Evolutionary conservation across 1,139 yeast genomes (phyloP).

Genomic region (Sugiyamaella novakii): DNA sequence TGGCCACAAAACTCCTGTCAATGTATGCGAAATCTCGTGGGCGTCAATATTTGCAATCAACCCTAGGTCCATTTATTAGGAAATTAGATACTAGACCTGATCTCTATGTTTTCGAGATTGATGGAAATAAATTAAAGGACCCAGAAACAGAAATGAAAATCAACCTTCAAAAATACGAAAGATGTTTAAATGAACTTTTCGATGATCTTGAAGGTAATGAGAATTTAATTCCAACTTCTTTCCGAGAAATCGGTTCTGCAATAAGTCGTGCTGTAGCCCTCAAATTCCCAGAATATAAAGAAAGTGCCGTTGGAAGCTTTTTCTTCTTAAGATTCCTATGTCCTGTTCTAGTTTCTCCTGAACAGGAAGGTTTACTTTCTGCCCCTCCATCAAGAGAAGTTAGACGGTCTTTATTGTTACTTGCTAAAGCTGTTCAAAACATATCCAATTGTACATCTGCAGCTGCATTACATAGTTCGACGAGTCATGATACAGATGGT

Average conservation of each 20-base stretch:
- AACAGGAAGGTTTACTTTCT: constrained; percentile 49
- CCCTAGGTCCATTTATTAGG: constrained; percentile 58
- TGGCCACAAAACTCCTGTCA: constrained; percentile 75
- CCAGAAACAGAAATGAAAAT: constrained; percentile 45
- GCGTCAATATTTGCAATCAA: constrained; percentile 53
- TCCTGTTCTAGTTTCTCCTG: constrained; percentile 87
- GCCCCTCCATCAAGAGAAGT: constrained; percentile 44
- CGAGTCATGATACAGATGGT: constrained; percentile 12
- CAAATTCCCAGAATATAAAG: constrained; percentile 58
- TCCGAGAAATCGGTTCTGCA: constrained; percentile 63
- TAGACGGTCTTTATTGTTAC: constrained; percentile 66
- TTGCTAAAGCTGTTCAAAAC: constrained; percentile 79
- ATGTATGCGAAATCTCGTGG: constrained; percentile 72
- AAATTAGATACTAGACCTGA: constrained; percentile 56
- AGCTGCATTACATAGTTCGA: background rate
- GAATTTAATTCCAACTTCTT: constrained; percentile 60
- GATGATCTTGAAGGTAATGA: constrained; percentile 57
- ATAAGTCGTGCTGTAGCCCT: constrained; percentile 59
- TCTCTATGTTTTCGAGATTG: constrained; percentile 63
- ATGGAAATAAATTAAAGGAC: constrained; percentile 43
- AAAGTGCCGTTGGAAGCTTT: constrained; percentile 77
- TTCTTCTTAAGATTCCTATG: constrained; percentile 76
- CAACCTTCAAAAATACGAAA: constrained; percentile 57
- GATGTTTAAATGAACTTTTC: constrained; percentile 57
- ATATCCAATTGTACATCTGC: constrained; percentile 41